Evolutionary conservation across 352 stramenopile species (phyloP), one percentile per base, ranked within the genome.

Genomic region (Phytophthora parvispora): DNA sequence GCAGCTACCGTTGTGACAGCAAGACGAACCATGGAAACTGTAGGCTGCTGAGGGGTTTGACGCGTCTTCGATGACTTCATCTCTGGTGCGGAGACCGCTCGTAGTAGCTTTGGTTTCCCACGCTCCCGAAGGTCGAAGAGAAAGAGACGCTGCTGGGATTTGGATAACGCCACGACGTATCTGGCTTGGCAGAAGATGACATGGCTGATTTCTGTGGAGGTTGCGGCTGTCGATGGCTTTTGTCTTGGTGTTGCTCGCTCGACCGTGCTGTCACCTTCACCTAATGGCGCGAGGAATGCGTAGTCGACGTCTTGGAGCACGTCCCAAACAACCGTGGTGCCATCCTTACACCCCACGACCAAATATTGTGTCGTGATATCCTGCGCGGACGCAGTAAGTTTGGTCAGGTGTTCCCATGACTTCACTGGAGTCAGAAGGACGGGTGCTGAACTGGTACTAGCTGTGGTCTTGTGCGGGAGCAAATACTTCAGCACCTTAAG

Each of bases 361-460:
- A 92, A 27, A 32, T 82, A 88, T 43, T 88, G 75, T 12, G 83
- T 85, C 31, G 80, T 85, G 4, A 72, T 34, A 45, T 90, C 81
- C 24, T 82, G 52, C 3, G 47, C 43, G 6, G 79, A 84, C 6
- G 68, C 45, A 9, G 74, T 79, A 34, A 92, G 84, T 5, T 25
- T 45, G 9, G 60, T 64, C 18, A 92, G 60, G 38, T 91, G 76
- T 8, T 64, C 48, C 78, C 83, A 84, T n/a, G 34, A 50, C 27
- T 76, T 72, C 8, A 18, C 18, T 24, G 45, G 55, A 32, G 57
- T 43, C 32, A 77, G 16, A n/a, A 43, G 15, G 7, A 48, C 6
- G 32, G 43, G 12, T 48, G 48, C 18, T 3, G 40, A 32, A 38
- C 13, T 22, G n/a, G n/a, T 43, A 24, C 20, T 25, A 18, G n/a